These are phyloP conservation scores for Deinandra increscens DNA, from an alignment of 129 eudicot genomes.

Conservation along the genomic window DNA sequence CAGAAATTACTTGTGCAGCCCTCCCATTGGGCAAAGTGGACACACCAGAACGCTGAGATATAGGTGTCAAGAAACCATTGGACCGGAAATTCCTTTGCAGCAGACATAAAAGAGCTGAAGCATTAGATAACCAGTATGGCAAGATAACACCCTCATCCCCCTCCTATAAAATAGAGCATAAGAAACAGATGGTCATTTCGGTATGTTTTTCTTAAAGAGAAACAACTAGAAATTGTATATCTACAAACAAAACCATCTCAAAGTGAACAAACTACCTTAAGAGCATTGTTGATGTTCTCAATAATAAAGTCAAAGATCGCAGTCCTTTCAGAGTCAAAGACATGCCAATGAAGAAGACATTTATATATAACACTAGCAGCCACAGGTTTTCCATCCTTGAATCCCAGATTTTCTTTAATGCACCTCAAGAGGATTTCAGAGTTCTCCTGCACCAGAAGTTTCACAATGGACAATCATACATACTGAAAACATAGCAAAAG, in stretches of 20 bases:
- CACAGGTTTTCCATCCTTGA: slow-evolving; percentile 86
- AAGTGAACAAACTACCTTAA: slow-evolving; percentile 51
- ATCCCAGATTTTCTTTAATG: slow-evolving; percentile 84
- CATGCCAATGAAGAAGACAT: slow-evolving; percentile 93
- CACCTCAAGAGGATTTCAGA: slow-evolving; percentile 70
- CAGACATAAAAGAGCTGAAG: slow-evolving; percentile 90
- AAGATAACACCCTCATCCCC: slow-evolving; percentile 74
- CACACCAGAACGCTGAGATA: slow-evolving; percentile 71
- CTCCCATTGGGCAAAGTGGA: slow-evolving; percentile 72
- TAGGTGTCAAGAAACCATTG: slow-evolving; percentile 75
- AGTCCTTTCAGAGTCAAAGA: slow-evolving; percentile 96
- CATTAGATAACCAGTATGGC: slow-evolving; percentile 91
- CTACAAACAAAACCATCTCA: slow-evolving; percentile 7
- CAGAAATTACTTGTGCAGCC: slow-evolving; percentile 62
- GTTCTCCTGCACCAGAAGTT: slow-evolving; percentile 55
- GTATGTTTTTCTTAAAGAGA: background rate
- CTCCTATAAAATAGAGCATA: slow-evolving; percentile 43
- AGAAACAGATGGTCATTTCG: background rate
- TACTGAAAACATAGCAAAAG: background rate
- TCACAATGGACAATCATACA: background rate
- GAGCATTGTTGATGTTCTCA: slow-evolving; percentile 72
- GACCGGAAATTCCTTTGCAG: slow-evolving; percentile 87
- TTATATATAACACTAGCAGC: slow-evolving; percentile 94
- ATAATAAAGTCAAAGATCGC: slow-evolving; percentile 87
- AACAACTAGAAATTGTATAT: background rate